Evolutionary conservation across 1,284 basidiomycete species (phyloP), one percentile per base, ranked within the genome.

Genomic region (Wallemia ichthyophaga): DNA sequence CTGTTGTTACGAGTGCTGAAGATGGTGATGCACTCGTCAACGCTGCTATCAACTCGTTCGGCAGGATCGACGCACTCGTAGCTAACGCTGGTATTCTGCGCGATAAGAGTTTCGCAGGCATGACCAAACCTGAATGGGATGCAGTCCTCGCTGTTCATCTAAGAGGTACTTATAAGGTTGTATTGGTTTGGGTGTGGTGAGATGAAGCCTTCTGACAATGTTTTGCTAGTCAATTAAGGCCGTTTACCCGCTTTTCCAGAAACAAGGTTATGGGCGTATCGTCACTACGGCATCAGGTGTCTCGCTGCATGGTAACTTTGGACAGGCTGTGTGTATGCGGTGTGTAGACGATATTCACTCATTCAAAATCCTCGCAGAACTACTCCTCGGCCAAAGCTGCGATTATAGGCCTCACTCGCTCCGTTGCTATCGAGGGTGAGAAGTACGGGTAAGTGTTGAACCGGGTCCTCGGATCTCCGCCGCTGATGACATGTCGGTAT

Each of bases 191-290:
- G n/a, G n/a, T n/a, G n/a, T n/a, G n/a, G n/a, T n/a, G n/a, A n/a
- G n/a, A n/a, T n/a, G n/a, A n/a, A n/a, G n/a, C n/a, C n/a, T n/a
- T n/a, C n/a, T n/a, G n/a, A n/a, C n/a, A 31, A 7, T 31, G 28
- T 17, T 7, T 31, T 7, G 7, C 17, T 31, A 85, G 81, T 86
- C 84, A 66, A 82, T 80, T 60, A 87, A 94, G 69, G 92, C 92
- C 15, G 85, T 87, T 32, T 99, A 91, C 94, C 89, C 92, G 1
- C 75, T 88, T 67, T 95, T 98, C 77, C 82, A 85, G 71, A 84
- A 92, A 73, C 94, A 98, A 69, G 91, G 89, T 72, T 96, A 83
- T 68, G 92, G 94, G 28, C 81, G 94, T 61, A 92, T 99, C 67
- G 77, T 98, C 61, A 94, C 86, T 59, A 96, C 91, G 26, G 80